Conservation (phyloP, 2,329 filamentous ascomycete genomes). For the Fusarium sp. region DNA sequence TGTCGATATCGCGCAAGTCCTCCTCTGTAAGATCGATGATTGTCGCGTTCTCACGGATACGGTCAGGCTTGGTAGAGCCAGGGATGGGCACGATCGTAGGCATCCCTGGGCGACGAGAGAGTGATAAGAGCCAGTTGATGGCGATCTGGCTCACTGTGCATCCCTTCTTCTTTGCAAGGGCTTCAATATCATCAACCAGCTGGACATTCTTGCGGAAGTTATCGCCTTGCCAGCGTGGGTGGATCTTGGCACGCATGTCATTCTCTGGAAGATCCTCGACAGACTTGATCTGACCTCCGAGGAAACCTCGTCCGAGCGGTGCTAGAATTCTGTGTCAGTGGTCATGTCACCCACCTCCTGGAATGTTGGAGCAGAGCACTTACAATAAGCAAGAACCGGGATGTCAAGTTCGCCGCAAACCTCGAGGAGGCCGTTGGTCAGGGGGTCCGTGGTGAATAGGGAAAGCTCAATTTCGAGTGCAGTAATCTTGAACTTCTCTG, state of each 20-base stretch:
- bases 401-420: slow-evolving; percentile 71
- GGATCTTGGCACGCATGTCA: slow-evolving; percentile 53
- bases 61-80: slow-evolving; percentile 65
- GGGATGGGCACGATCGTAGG: slow-evolving; percentile 73
- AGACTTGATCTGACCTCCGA: slow-evolving; percentile 66
- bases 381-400: slow-evolving; percentile 72
- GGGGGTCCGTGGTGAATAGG: slow-evolving; percentile 55
- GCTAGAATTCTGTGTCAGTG: slow-evolving; percentile 42
- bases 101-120: slow-evolving; percentile 63
- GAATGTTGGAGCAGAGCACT: background rate
- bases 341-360: slow-evolving; percentile 1
- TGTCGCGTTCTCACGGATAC: slow-evolving; percentile 70
- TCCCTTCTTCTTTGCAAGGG: slow-evolving; percentile 67
- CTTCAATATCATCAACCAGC: slow-evolving; percentile 66
- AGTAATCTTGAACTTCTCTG: slow-evolving; percentile 53
- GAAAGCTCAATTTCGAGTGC: slow-evolving; percentile 63
- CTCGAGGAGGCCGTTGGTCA: slow-evolving; percentile 58
- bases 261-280: slow-evolving; percentile 64
- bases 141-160: slow-evolving; percentile 73
- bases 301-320: slow-evolving; percentile 58
- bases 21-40: slow-evolving; percentile 59
- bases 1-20: slow-evolving; percentile 63
- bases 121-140: slow-evolving; percentile 68
- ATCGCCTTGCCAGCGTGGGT: slow-evolving; percentile 70
- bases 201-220: slow-evolving; percentile 72